phyloP scores from a whole-genome alignment of 441 rosid species.

The Euphorbia corollata region DNA sequence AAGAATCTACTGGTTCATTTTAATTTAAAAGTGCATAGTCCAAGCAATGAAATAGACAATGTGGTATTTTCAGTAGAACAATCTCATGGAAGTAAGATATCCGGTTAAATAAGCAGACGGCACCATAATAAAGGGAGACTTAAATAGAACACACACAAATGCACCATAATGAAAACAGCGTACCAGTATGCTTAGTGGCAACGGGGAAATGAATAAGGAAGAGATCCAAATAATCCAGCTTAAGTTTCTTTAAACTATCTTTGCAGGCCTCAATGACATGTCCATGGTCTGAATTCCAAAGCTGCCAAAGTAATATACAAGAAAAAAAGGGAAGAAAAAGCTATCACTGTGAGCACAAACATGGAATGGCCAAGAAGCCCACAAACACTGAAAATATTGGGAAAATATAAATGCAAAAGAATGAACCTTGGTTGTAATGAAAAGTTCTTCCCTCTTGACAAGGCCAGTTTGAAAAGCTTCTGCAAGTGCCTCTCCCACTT shows the following conservation, averaged over 20 bases:
- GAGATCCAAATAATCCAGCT: conserved; percentile 81
- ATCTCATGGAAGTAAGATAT: too few species aligned
- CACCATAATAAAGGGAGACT: too few species aligned
- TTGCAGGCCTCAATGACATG: conserved; percentile 87
- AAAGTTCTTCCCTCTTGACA: conserved; percentile 81
- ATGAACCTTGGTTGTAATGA: conserved; percentile 73
- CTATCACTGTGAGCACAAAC: too few species aligned
- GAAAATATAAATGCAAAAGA: background rate
- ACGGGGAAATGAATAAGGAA: conserved; percentile 85
- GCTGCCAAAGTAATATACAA: conserved; percentile 34
- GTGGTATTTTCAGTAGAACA: too few species aligned
- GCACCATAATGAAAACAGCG: too few species aligned
- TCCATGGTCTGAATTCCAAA: conserved; percentile 92
- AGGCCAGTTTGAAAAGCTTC: conserved; percentile 62
- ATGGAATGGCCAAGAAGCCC: too few species aligned
- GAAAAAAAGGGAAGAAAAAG: too few species aligned
- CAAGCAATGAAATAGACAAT: background rate
- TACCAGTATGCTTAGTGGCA: conserved; percentile 66
- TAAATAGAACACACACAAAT: too few species aligned
- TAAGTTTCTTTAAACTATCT: conserved; percentile 83
- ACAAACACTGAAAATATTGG: background rate
- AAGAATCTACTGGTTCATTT: too few species aligned
- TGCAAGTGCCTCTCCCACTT: conserved; percentile 80
- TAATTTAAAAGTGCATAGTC: too few species aligned
- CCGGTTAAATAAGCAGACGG: too few species aligned